Conservation (phyloP, 495 filamentous ascomycete species). For the Emericellopsis terricola region DNA sequence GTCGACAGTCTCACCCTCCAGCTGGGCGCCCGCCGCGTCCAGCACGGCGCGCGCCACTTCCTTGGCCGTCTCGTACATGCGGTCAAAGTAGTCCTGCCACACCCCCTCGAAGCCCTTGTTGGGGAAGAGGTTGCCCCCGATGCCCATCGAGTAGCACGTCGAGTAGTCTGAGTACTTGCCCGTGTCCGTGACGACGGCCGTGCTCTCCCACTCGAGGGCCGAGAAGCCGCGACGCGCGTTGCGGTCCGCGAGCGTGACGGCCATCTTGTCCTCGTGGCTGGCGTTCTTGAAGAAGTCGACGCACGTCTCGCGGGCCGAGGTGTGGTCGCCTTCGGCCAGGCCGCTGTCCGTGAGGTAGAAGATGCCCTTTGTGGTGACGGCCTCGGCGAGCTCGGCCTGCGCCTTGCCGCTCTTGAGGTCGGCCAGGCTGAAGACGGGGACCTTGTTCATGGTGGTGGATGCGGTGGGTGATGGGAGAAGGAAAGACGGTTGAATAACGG, state of each 20-base stretch:
- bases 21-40: neutral
- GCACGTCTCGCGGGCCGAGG: neutral
- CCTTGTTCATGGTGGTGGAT: too few relatives aligned
- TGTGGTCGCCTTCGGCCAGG: neutral
- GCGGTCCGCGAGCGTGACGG: neutral
- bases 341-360: neutral
- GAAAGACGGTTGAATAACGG: too few relatives aligned
- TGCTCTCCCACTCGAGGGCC: neutral
- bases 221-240: neutral
- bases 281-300: neutral
- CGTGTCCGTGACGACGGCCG: neutral
- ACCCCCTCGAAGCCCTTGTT: neutral
- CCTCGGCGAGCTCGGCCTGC: neutral
- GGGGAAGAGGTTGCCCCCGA: neutral
- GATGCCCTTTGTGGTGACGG: neutral
- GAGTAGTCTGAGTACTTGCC: neutral
- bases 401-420: neutral
- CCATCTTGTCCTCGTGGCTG: neutral
- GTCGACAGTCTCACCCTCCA: neutral
- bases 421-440: neutral
- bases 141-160: neutral
- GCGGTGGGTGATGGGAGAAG: too few relatives aligned
- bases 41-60: neutral
- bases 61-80: neutral
- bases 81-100: neutral